phyloP scores from a whole-genome alignment of 139 green algal species.

The Chlamydomonas sphaeroides region DNA sequence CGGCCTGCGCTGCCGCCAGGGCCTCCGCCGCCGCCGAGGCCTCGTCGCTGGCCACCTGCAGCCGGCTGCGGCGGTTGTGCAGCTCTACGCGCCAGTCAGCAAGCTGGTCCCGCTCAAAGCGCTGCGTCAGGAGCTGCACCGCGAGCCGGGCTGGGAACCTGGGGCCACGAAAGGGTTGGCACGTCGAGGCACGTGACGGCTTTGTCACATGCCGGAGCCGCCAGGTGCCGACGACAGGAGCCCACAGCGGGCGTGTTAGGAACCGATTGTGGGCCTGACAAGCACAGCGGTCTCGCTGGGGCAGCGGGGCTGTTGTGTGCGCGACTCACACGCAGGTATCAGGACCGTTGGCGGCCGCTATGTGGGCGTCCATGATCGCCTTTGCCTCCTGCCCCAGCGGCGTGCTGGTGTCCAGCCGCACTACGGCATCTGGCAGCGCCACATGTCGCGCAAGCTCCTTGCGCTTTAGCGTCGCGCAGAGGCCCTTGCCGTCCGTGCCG shows the following conservation, averaged over 20 bases:
- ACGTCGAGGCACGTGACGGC: too few relatives aligned
- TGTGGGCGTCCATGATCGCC: slow-evolving; percentile 43
- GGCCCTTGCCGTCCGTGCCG: slow-evolving; percentile 17
- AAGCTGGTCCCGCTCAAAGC: slow-evolving; percentile 50
- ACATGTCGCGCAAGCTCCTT: slow-evolving; percentile 49
- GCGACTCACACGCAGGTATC: slow-evolving; percentile 54
- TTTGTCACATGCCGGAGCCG: too few relatives aligned
- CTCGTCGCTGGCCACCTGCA: slow-evolving; percentile 35
- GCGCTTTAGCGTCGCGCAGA: slow-evolving; percentile 49
- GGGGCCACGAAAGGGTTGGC: background rate
- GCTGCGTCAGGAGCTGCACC: slow-evolving; percentile 43
- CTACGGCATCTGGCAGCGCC: slow-evolving; percentile 38
- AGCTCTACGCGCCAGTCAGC: slow-evolving; percentile 64
- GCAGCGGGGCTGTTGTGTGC: too few relatives aligned
- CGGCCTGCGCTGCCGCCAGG: background rate
- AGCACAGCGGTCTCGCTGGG: too few relatives aligned
- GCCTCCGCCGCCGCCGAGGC: slow-evolving; percentile 8
- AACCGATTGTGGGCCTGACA: too few relatives aligned
- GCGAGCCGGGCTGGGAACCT: slow-evolving; percentile 32
- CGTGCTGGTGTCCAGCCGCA: slow-evolving; percentile 39
- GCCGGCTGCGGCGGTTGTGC: slow-evolving; percentile 24
- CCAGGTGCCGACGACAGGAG: too few relatives aligned
- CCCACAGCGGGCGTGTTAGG: too few relatives aligned
- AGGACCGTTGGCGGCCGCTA: slow-evolving; percentile 9
- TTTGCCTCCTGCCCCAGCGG: slow-evolving; percentile 42